Percentiles rank a stretch among this genome's conserved stretches.
Conservation (phyloP, 257 asterid species). For the Solanum sparsipilum region DNA sequence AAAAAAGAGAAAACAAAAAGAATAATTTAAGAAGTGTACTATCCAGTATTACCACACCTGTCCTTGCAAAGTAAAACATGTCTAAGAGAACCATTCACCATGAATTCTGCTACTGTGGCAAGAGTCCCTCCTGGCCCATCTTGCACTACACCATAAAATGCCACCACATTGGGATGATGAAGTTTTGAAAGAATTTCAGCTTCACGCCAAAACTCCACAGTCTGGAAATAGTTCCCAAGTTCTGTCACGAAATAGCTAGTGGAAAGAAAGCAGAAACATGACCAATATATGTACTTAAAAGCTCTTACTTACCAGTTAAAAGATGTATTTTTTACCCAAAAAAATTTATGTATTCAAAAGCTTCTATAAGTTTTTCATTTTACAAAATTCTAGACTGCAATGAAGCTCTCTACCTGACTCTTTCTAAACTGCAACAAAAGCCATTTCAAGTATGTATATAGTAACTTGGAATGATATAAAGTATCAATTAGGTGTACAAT, state of each 20-base stretch:
- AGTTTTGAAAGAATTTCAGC: constrained; percentile 10
- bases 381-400: background rate
- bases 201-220: constrained; percentile 11
- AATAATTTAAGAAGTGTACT: background rate
- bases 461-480: background rate
- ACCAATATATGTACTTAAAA: background rate
- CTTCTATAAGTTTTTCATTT: background rate
- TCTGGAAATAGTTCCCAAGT: constrained; percentile 4
- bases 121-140: constrained; percentile 13
- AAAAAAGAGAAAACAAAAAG: background rate
- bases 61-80: constrained; percentile 7
- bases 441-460: background rate
- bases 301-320: background rate
- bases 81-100: constrained; percentile 15
- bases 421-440: background rate
- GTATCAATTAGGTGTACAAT: background rate
- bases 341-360: background rate
- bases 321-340: background rate
- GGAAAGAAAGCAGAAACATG: constrained; percentile 1
- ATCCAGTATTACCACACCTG: background rate
- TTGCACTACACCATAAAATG: constrained; percentile 14
- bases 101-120: constrained; percentile 11
- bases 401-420: background rate
- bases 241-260: background rate
- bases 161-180: constrained; percentile 17